A percentile compares a stretch with the other conserved stretches of the same genome.
Evolutionary conservation across 805 yeast species (phyloP).

Genomic region (Myxozyma neotropica): DNA sequence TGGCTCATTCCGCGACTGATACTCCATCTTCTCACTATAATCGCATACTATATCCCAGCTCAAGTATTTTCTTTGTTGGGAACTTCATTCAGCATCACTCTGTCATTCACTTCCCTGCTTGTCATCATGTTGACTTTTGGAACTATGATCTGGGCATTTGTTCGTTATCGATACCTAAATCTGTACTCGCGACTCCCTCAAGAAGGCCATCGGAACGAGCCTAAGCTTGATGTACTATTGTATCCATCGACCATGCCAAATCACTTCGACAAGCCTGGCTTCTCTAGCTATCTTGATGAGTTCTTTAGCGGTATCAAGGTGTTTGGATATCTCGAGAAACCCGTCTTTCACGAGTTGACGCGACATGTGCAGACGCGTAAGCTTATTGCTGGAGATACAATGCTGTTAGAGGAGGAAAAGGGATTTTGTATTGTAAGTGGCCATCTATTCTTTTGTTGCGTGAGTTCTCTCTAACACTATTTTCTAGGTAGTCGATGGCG

Average conservation of each 20-base stretch:
- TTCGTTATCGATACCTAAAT: conserved; percentile 66
- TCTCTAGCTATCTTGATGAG: conserved; percentile 79
- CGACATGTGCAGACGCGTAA: conserved; percentile 89
- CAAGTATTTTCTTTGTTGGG: conserved; percentile 21
- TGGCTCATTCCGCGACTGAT: conserved; percentile 18
- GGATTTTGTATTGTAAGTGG: conserved; percentile 77
- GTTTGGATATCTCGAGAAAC: conserved; percentile 87
- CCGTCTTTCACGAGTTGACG: conserved; percentile 90
- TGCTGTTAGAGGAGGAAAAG: conserved; percentile 68
- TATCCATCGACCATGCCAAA: conserved; percentile 36
- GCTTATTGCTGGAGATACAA: conserved; percentile 71
- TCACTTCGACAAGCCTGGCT: conserved; percentile 48
- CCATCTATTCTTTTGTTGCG: background rate
- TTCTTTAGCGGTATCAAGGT: conserved; percentile 88
- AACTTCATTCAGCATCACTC: conserved; percentile 28
- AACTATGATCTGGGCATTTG: conserved; percentile 49
- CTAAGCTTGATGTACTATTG: conserved; percentile 52
- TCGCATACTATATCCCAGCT: conserved; percentile 17
- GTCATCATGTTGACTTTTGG: conserved; percentile 39
- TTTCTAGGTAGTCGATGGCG: conserved; percentile 71
- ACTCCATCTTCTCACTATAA: background rate
- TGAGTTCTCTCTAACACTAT: background rate
- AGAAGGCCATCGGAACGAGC: conserved; percentile 50
- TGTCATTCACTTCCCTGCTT: conserved; percentile 34
- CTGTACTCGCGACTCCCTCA: conserved; percentile 60